Conservation (phyloP, 345 rosid species). For the Gossypium rotundifolium region DNA sequence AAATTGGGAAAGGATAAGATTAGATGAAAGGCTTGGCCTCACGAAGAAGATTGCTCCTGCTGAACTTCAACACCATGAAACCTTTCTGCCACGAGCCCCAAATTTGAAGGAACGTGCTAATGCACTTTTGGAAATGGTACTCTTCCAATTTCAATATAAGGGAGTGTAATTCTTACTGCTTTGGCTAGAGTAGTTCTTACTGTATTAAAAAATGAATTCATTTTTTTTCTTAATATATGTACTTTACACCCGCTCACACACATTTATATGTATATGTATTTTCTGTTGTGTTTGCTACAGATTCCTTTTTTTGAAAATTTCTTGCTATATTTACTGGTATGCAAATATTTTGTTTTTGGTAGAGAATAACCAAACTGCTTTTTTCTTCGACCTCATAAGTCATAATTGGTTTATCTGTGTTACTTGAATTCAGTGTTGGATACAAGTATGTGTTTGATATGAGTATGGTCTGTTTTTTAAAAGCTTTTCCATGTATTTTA, state of each 20-base stretch:
- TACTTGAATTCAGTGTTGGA: background rate
- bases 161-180: background rate
- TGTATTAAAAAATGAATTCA: background rate
- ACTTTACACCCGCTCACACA: no score
- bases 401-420: background rate
- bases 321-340: background rate
- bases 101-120: conserved; percentile 94
- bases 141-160: background rate
- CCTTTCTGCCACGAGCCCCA: conserved; percentile 97
- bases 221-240: no score
- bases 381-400: background rate
- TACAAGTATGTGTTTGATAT: background rate
- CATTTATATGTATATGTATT: no score
- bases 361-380: background rate
- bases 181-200: background rate
- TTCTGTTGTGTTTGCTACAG: background rate
- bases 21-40: conserved; percentile 92
- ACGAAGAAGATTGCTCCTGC: conserved; percentile 94
- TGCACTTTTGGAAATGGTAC: conserved; percentile 94
- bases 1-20: conserved; percentile 94
- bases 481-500: background rate
- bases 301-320: background rate
- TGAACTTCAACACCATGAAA: conserved; percentile 98
- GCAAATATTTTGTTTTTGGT: background rate
- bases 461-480: background rate